These are phyloP conservation scores for Colletotrichum sublineola DNA, from an alignment of 2,329 filamentous ascomycete genomes.

Conservation along the genomic window DNA sequence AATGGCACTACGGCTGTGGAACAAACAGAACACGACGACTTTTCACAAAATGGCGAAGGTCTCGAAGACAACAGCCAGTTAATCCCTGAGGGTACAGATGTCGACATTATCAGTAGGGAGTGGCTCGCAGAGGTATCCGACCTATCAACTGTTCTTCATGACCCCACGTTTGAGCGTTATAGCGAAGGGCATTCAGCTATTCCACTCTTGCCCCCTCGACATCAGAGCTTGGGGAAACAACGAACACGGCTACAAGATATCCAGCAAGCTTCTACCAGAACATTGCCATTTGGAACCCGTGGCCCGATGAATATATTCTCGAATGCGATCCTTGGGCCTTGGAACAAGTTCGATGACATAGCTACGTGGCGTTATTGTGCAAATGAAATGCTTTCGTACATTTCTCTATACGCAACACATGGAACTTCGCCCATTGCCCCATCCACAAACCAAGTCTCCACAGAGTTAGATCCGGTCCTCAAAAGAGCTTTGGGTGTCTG, in stretches of 20 bases:
- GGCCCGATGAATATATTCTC: background rate
- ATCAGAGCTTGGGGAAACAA: background rate
- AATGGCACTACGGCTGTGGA: background rate
- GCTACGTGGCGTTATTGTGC: constrained; percentile 25
- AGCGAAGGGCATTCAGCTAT: background rate
- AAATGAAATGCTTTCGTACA: constrained; percentile 29
- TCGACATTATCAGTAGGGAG: background rate
- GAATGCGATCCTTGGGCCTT: background rate
- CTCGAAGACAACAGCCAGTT: background rate
- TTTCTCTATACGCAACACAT: constrained; percentile 18
- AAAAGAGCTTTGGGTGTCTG: constrained; percentile 20
- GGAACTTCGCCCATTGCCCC: constrained; percentile 8
- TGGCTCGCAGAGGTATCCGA: background rate
- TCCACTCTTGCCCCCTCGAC: too few species aligned
- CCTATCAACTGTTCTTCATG: background rate
- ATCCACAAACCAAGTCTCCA: too few species aligned
- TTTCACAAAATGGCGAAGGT: background rate
- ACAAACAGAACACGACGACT: background rate
- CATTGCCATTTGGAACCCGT: background rate
- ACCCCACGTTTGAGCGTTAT: background rate
- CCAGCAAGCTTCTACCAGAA: background rate
- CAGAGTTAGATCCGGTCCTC: background rate
- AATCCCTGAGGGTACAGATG: background rate
- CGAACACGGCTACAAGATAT: background rate
- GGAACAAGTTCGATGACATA: constrained; percentile 12